Evolutionary conservation across 768 basidiomycete species (phyloP), one percentile per base, ranked within the genome.

Genomic region (Podaxis sp.): DNA sequence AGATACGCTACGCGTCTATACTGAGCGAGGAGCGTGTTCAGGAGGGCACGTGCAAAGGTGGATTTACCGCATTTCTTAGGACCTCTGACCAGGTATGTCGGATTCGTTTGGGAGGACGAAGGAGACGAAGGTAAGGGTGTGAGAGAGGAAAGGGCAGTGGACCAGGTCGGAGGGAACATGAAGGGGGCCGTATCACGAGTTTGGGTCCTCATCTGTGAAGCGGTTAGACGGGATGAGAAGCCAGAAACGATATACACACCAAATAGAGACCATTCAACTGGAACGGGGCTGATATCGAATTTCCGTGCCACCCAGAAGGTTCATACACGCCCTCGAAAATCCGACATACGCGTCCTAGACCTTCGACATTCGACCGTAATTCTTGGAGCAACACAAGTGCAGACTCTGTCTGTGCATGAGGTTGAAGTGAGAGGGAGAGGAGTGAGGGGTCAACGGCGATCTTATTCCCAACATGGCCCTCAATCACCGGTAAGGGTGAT

Each of bases 61-160:
- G 93, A 96, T 72, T 99, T 99, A 0, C 96, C 95, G 6, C 85
- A 81, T 53, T 91, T 87, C 72, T 92, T 95, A 0, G 91, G 83
- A 0, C 96, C 96, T 68, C 88, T 92, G 21, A 98, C 80, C 1
- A 97, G 68, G 62, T 79, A 87, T 0, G 88, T 73, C 0, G 72
- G 59, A 48, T 66, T 58, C 48, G 51, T n/a, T 59, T 70, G 48
- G 13, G 48, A 11, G 5, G 37, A 13, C 6, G 53, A n/a, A 36
- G 32, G 38, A 13, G 62, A 40, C 38, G 62, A 16, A 56, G 75
- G 73, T 32, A 32, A 32, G 28, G 28, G 28, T 1, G 28, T 32
- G 61, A 57, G 7, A 58, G 59, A 14, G 66, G 56, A 42, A 61
- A 59, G 67, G n/a, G 75, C 73, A 28, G 64, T 62, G 18, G 68